Evolutionary conservation across 441 rosid genomes (phyloP).

Genomic region (Rhodomyrtus psidioides): DNA sequence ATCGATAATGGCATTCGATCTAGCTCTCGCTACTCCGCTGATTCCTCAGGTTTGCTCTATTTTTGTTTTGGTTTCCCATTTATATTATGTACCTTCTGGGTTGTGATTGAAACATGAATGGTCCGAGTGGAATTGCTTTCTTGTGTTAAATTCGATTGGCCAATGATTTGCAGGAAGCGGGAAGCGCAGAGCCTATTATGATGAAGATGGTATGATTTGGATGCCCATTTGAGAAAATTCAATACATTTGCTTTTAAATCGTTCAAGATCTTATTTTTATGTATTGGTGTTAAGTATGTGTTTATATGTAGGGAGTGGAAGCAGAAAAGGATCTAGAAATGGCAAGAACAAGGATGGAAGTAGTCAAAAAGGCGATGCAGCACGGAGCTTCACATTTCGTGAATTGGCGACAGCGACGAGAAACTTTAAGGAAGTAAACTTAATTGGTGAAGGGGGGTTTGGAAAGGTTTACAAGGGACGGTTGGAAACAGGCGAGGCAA

Average conservation of each 20-base stretch:
- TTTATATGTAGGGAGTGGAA: conserved; percentile 21
- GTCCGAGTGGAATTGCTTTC: not conserved
- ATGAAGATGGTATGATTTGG: conserved; percentile 20
- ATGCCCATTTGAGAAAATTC: not conserved
- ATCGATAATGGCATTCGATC: conserved; percentile 47
- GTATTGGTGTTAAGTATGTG: not conserved
- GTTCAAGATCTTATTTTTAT: not conserved
- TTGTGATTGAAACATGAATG: not conserved
- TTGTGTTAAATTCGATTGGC: not conserved
- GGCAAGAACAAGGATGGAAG: conserved; percentile 17
- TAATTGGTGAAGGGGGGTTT: conserved; percentile 73
- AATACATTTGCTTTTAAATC: not conserved
- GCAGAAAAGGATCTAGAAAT: conserved; percentile 3
- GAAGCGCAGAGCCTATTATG: conserved; percentile 19
- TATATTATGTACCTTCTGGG: not conserved
- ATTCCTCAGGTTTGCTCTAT: conserved; percentile 33
- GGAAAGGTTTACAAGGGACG: conserved; percentile 69
- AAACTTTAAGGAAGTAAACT: conserved; percentile 47
- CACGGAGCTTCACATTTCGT: conserved; percentile 52
- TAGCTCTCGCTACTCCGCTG: conserved; percentile 26
- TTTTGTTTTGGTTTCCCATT: not conserved
- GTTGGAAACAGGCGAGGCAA: conserved; percentile 53
- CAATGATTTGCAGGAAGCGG: conserved; percentile 18
- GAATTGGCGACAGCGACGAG: conserved; percentile 49
- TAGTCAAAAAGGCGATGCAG: conserved; percentile 31